Evolutionary conservation across 257 asterid species (phyloP).

Genomic region (Capsicum rhomboideum): DNA sequence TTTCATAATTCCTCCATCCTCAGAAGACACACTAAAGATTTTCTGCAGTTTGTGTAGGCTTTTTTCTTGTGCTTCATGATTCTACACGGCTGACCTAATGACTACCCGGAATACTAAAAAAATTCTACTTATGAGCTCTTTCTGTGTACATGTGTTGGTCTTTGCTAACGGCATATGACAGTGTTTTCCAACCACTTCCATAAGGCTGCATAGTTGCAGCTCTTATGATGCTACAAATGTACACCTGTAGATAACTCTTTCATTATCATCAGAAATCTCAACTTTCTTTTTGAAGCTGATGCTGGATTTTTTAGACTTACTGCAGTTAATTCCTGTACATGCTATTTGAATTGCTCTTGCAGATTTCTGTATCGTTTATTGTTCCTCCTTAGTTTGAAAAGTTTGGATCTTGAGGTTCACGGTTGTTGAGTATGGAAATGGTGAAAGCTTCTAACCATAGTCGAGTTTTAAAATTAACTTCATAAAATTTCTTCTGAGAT

Average conservation of each 20-base stretch:
- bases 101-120: neutral
- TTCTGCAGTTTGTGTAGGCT: neutral
- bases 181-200: neutral
- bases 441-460: neutral
- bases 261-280: neutral
- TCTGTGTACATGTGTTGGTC: neutral
- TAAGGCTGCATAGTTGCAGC: neutral
- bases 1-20: neutral
- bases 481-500: neutral
- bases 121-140: neutral
- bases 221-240: neutral
- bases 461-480: neutral
- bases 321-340: neutral
- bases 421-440: neutral
- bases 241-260: neutral
- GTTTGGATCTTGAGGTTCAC: neutral
- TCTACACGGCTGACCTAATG: neutral
- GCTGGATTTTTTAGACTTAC: neutral
- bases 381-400: neutral
- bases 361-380: neutral
- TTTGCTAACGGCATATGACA: neutral
- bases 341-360: neutral
- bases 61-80: neutral
- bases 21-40: neutral
- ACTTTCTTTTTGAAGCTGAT: neutral